Percentiles rank a stretch among this genome's conserved stretches.
These are phyloP conservation scores for Rutstroemia sp. DNA, from an alignment of 2,329 filamentous ascomycete species.

Conservation along the genomic window DNA sequence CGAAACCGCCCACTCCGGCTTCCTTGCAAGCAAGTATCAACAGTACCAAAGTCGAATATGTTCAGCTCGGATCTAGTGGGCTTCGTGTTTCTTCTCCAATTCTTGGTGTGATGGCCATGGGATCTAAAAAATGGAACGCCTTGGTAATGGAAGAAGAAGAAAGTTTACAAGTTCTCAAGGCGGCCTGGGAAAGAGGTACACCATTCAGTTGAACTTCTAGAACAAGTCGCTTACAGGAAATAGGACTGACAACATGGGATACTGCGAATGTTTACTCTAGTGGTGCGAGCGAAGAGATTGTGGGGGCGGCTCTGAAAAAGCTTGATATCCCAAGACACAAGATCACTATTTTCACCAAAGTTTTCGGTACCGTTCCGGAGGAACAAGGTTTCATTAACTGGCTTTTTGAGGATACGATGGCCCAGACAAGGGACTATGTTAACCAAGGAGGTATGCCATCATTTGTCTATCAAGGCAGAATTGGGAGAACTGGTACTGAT, in stretches of 20 bases:
- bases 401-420: constrained; percentile 33
- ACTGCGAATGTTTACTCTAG: constrained; percentile 48
- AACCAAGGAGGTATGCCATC: constrained; percentile 28
- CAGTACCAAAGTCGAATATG: constrained; percentile 38
- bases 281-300: constrained; percentile 43
- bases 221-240: not conserved
- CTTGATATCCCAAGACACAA: constrained; percentile 48
- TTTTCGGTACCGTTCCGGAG: constrained; percentile 41
- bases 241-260: constrained; percentile 38
- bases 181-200: constrained; percentile 10
- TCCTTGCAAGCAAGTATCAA: constrained; percentile 26
- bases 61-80: constrained; percentile 50
- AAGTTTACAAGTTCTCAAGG: constrained; percentile 25
- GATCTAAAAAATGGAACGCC: constrained; percentile 37
- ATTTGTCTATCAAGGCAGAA: constrained; percentile 12
- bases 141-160: constrained; percentile 49
- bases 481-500: not conserved
- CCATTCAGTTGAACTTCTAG: no score
- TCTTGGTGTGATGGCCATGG: constrained; percentile 49
- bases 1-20: not conserved
- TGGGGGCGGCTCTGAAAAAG: constrained; percentile 51
- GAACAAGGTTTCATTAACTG: constrained; percentile 22
- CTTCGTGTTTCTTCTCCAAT: constrained; percentile 56
- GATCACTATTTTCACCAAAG: constrained; percentile 50
- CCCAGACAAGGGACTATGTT: constrained; percentile 40